Evolutionary conservation across 2,329 filamentous ascomycete species (phyloP).

Genomic region (Dothistroma septosporum): DNA sequence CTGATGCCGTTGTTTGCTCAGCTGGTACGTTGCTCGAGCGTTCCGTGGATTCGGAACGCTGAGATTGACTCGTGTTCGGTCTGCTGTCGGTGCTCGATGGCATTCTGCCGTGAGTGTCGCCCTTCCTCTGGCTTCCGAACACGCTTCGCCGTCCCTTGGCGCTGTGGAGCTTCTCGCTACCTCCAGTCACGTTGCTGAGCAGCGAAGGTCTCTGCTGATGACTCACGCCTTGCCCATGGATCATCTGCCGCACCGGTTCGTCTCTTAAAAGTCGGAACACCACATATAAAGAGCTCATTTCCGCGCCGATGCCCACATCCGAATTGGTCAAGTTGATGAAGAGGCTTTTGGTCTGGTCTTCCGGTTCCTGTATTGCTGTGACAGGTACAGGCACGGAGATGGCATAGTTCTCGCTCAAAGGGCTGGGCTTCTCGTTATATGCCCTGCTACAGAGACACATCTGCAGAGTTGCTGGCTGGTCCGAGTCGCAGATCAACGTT

Average conservation of each 20-base stretch:
- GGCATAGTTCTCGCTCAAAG: conserved; percentile 77
- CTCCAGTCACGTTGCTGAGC: conserved; percentile 14
- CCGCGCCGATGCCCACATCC: conserved; percentile 63
- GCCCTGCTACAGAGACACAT: conserved; percentile 73
- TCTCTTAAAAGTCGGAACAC: conserved; percentile 72
- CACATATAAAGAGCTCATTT: conserved; percentile 70
- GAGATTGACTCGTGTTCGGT: conserved; percentile 28
- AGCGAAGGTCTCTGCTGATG: conserved; percentile 15
- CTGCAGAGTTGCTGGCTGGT: conserved; percentile 70
- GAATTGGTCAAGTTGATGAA: conserved; percentile 80
- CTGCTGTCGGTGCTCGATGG: conserved; percentile 16
- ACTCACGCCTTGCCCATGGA: conserved; percentile 23
- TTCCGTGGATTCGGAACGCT: conserved; percentile 17
- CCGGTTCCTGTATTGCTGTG: conserved; percentile 61
- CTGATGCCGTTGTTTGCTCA: conserved; percentile 10
- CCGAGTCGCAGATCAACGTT: conserved; percentile 70
- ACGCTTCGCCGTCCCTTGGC: conserved; percentile 45
- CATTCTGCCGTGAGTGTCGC: conserved; percentile 19
- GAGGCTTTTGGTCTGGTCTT: conserved; percentile 71
- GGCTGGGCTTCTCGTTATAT: conserved; percentile 58
- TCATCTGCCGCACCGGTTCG: conserved; percentile 39
- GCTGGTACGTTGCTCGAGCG: conserved; percentile 17
- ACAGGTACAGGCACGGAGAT: conserved; percentile 74
- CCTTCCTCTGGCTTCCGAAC: conserved; percentile 63
- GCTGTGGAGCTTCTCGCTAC: conserved; percentile 23